Base-by-base conservation (phyloP, 768 basidiomycete genomes). In the Agrocybe chaxingu region DNA sequence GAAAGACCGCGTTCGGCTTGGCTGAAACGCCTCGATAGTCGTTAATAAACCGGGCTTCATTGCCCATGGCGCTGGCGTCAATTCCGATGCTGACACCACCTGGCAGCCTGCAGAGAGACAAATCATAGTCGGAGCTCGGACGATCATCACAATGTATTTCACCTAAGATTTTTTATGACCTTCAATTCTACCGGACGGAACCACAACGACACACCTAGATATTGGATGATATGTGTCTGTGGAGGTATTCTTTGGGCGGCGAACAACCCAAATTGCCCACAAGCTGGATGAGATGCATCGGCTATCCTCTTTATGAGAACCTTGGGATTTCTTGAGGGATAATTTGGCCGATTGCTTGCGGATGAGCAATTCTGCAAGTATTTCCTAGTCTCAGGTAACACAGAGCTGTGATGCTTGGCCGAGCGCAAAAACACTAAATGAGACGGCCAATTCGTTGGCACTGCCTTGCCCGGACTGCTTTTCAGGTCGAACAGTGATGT, bases 21-120 rank as follows among this genome's bases (percentile, higher is more conserved):
- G 66, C 64, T 43, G 63, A 70, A n/a, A 93, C 73, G 2, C 92
- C 90, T 48, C 94, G 79, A 67, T 87, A 98, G 71, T 96, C 94
- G 58, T 97, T 97, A 51, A 92, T 75, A 63, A 96, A 94, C 60
- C 94, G 74, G 1, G 86, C 87, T 65, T 93, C 90, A 67, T 95
- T 97, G 29, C 94, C 94, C 73, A 80, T 80, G 2, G 39, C 57
- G 29, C 73, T 72, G 13, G 92, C 92, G 63, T 97, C 93, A 36
- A 89, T 74, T 1, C 92, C 93, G 13, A 94, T 78, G 59, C 73
- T 85, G 36, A 78, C 61, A 7, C 80, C 81, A 45, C 76, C 72
- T 50, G 71, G 67, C 44, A 77, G 69, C 33, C 83, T 85, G 63
- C 79, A 73, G n/a, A 96, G 75, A 10, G 85, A 92, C 19, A 96